These are phyloP conservation scores for Solanum hybrid DNA, from an alignment of 305 asterid genomes.

Conservation along the genomic window DNA sequence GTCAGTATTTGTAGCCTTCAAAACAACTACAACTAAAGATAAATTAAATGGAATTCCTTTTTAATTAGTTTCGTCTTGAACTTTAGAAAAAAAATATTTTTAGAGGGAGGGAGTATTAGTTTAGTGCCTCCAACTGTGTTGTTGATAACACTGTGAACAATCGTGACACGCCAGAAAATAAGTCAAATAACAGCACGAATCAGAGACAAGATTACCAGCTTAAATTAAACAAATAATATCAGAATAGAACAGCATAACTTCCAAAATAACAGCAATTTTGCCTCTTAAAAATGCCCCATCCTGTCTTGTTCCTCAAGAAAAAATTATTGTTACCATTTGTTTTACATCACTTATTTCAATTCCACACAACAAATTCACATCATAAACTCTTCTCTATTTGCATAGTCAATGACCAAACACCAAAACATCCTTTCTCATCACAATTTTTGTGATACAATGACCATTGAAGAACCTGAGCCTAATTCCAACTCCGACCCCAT, in stretches of 20 bases:
- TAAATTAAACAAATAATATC: background rate
- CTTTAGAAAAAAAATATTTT: background rate
- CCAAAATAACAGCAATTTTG: background rate
- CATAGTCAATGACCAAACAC: conserved; percentile 22
- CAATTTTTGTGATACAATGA: conserved; percentile 13
- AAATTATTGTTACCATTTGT: background rate
- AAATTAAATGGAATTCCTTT: background rate
- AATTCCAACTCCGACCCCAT: conserved; percentile 36
- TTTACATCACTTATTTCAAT: background rate
- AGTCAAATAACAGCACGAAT: conserved; percentile 9
- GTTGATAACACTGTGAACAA: conserved; percentile 26
- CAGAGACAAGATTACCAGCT: background rate
- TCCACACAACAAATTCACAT: background rate
- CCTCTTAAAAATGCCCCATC: background rate
- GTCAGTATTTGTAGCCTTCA: background rate
- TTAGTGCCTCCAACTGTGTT: conserved; percentile 5
- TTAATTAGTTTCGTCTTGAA: background rate
- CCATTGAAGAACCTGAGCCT: conserved; percentile 43
- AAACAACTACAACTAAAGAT: background rate
- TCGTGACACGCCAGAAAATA: conserved; percentile 25
- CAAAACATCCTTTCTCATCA: background rate
- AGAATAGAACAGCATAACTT: conserved; percentile 1
- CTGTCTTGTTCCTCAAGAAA: conserved; percentile 2
- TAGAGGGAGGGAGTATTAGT: background rate
- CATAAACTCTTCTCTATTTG: conserved; percentile 7